These are phyloP conservation scores for Aspergillus nanangensis DNA, from an alignment of 495 filamentous ascomycete genomes.

Conservation along the genomic window DNA sequence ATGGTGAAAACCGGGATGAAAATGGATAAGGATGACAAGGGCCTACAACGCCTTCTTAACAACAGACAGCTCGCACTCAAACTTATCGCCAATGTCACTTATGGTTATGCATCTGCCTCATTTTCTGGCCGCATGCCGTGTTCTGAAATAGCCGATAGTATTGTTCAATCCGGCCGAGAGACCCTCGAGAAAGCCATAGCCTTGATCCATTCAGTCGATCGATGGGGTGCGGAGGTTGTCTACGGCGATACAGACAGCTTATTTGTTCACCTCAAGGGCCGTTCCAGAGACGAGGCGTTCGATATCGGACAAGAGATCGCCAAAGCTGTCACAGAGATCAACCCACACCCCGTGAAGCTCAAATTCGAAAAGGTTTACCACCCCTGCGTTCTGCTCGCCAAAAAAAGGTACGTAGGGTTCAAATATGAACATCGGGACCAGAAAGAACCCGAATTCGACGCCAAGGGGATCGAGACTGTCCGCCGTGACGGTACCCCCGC, in stretches of 20 bases:
- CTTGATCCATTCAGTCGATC: constrained; percentile 78
- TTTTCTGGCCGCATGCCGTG: constrained; percentile 98
- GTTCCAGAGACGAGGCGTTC: constrained; percentile 83
- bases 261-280: constrained; percentile 88
- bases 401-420: constrained; percentile 97
- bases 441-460: constrained; percentile 85
- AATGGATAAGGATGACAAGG: constrained; percentile 82
- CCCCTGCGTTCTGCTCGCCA: constrained; percentile 88
- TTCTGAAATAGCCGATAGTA: constrained; percentile 95
- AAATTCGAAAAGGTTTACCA: constrained; percentile 99
- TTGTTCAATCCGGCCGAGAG: constrained; percentile 92
- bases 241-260: constrained; percentile 97
- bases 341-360: constrained; percentile 88
- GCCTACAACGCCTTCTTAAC: constrained; percentile 82
- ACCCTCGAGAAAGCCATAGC: constrained; percentile 93
- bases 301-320: constrained; percentile 90
- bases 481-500: constrained; percentile 91
- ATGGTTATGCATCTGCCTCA: constrained; percentile 93
- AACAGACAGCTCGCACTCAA: constrained; percentile 95
- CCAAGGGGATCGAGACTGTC: constrained; percentile 97
- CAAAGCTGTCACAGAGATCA: constrained; percentile 81
- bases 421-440: constrained; percentile 85
- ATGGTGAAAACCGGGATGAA: constrained; percentile 99
- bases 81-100: constrained; percentile 95
- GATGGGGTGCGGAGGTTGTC: constrained; percentile 93